Evolutionary conservation across 371 early-diverging fungal species (phyloP).

Genomic region (Circinella umbellata): DNA sequence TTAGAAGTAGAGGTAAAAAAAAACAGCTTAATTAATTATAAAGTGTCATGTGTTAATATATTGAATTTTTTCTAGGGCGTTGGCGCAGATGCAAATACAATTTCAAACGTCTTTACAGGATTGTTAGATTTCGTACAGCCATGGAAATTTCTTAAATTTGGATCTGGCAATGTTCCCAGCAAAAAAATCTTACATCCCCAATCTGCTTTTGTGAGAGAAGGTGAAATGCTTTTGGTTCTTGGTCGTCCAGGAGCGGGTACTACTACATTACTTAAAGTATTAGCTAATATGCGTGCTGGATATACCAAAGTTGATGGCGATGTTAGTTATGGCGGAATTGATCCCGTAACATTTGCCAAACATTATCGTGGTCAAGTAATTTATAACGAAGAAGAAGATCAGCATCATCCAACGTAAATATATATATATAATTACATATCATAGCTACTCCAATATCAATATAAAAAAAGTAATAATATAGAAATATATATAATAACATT

Average conservation of each 20-base stretch:
- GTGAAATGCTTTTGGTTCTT: constrained; percentile 74
- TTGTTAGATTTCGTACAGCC: constrained; percentile 13
- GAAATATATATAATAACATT: background rate
- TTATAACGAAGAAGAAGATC: constrained; percentile 57
- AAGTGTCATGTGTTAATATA: background rate
- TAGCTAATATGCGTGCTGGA: constrained; percentile 62
- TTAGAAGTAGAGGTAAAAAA: constrained; percentile 35
- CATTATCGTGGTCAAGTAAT: constrained; percentile 45
- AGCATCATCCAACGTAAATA: constrained; percentile 42
- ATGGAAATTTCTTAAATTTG: constrained; percentile 25
- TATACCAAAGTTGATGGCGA: constrained; percentile 53
- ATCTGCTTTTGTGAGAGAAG: constrained; percentile 61
- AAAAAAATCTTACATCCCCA: constrained; percentile 51
- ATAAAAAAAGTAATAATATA: background rate
- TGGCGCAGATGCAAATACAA: constrained; percentile 40
- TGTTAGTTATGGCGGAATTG: constrained; percentile 46
- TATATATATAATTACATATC: background rate
- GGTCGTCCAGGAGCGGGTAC: constrained; percentile 76
- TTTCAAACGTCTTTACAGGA: constrained; percentile 28
- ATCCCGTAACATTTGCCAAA: constrained; percentile 35
- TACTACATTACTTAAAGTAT: constrained; percentile 66
- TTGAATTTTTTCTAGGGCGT: constrained; percentile 23
- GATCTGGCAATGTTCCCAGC: constrained; percentile 11
- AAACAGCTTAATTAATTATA: background rate
- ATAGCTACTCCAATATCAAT: background rate